Base-by-base conservation (phyloP, 106 monocot genomes). In the Allium fistulosum region DNA sequence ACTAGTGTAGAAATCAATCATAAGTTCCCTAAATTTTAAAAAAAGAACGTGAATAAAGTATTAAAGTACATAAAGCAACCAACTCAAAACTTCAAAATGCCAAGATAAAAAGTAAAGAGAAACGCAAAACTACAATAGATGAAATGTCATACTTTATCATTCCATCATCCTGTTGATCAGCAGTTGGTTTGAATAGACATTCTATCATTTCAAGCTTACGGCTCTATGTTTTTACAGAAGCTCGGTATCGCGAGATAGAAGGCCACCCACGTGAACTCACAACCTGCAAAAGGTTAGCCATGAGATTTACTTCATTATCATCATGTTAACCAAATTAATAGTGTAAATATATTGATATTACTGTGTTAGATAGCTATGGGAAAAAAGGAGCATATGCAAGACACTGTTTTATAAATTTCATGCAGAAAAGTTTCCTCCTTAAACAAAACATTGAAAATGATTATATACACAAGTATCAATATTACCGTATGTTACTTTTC, bases 141-240 rank as follows among this genome's bases (percentile, higher is more conserved):
- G 82, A 37, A 18, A 28, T 28, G 28, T 28, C 28, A 1, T 28
- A 28, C 28, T 28, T 28, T 28, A 97, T 65, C 52, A 97, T 82
- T 49, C 97, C 97, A 26, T 72, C 59, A 8, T 78, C 80, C 28
- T 28, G 28, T 3, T 28, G 28, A 28, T 28, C 28, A 0, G 64
- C 37, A 2, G 52, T 45, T 7, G 93, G 99, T 58, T 90, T 93
- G 73, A 93, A 99, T 8, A 99, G 56, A 27, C 84, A 85, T 59
- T 93, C 93, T n/a, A 99, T 93, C 93, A 99, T 99, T 71, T 99
- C 99, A 53, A 85, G 75, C 57, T 87, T 99, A 0, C 90, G 85
- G 1, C 90, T 87, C 46, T 99, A 92, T 0, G 93, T 85, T 15
- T 85, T 77, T 18, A 99, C 99, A 46, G 77, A 80, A 28, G 93